Conservation (phyloP, 345 rosid species). For the Dovyalis caffra region DNA sequence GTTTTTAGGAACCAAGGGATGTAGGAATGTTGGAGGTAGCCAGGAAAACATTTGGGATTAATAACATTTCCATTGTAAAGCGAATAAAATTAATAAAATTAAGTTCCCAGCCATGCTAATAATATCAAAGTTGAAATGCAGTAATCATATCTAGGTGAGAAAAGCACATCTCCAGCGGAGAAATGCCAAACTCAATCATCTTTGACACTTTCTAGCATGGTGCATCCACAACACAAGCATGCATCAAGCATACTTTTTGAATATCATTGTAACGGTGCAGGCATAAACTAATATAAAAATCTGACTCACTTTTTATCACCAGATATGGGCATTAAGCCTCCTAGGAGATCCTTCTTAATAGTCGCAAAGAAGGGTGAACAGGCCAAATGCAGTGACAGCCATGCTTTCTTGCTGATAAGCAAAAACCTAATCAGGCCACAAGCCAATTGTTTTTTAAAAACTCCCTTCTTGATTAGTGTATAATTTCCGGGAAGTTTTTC, state of each 20-base stretch:
- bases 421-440: background rate
- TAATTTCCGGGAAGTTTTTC: background rate
- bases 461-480: background rate
- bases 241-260: background rate
- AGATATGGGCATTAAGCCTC: conserved; percentile 88
- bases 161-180: no score
- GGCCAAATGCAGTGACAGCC: no score
- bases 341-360: conserved; percentile 81
- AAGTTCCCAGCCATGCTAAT: no score
- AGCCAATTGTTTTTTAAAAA: background rate
- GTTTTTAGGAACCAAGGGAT: background rate
- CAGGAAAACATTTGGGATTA: background rate
- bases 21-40: background rate
- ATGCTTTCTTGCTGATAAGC: background rate
- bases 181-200: no score
- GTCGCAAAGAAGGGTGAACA: no score
- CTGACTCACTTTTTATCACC: conserved; percentile 75
- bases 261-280: background rate
- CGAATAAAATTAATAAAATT: no score
- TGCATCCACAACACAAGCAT: background rate
- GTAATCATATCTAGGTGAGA: background rate
- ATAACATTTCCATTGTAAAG: no score
- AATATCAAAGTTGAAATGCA: no score
- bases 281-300: background rate
- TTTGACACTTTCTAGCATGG: background rate